Conservation (phyloP, 2,329 filamentous ascomycete species). For the Calonectria ilicicola region DNA sequence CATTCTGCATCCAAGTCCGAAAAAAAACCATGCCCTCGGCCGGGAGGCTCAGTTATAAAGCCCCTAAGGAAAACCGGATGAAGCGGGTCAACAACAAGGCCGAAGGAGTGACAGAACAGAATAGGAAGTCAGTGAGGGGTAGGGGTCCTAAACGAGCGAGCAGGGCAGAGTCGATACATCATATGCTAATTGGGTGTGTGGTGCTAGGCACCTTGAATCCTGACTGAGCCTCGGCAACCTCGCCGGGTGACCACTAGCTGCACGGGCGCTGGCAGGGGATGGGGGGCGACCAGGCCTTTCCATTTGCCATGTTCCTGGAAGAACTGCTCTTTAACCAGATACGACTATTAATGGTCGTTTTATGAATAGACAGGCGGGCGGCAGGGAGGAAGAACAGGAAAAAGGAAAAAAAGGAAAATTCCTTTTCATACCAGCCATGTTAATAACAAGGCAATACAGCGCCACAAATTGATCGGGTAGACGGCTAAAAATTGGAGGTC, state of each 20-base stretch:
- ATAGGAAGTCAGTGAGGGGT: conserved; percentile 9
- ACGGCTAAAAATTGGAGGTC: neutral
- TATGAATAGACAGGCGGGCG: neutral
- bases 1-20: neutral
- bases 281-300: neutral
- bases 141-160: neutral
- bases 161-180: neutral
- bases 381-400: neutral
- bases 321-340: neutral
- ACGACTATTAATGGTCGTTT: neutral
- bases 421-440: neutral
- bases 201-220: neutral
- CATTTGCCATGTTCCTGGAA: neutral
- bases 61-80: neutral
- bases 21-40: neutral
- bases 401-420: neutral
- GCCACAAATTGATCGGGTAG: neutral
- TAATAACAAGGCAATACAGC: neutral
- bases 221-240: neutral
- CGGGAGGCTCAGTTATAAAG: neutral
- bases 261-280: neutral
- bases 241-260: neutral
- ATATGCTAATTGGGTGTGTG: neutral
- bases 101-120: neutral
- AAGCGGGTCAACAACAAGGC: neutral